Conservation (phyloP, 768 basidiomycete species). For the Amanita muscaria region DNA sequence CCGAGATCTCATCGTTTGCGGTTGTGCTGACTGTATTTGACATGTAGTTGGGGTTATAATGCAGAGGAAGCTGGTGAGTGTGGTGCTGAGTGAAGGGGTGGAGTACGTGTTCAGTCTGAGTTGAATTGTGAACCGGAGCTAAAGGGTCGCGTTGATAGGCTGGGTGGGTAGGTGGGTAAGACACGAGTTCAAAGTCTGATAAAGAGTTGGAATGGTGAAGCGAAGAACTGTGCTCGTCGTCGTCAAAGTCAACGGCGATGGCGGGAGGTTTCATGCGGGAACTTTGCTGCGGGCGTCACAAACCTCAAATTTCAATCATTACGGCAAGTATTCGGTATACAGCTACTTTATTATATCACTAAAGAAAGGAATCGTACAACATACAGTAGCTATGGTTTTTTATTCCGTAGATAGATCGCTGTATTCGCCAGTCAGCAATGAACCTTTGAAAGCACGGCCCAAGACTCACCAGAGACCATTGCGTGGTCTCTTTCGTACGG, state of each 20-base stretch:
- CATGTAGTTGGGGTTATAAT: conserved; percentile 33
- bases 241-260: conserved; percentile 55
- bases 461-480: conserved; percentile 77
- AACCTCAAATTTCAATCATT: too few relatives aligned
- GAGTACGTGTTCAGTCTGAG: conserved; percentile 11
- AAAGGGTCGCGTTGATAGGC: conserved; percentile 24
- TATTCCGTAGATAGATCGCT: conserved; percentile 20
- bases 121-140: too few relatives aligned
- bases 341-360: too few relatives aligned
- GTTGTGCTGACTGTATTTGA: conserved; percentile 11
- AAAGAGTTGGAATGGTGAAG: conserved; percentile 36
- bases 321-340: too few relatives aligned
- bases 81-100: neutral
- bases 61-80: conserved; percentile 33
- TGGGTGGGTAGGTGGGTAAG: conserved; percentile 41
- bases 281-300: too few relatives aligned
- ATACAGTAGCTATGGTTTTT: conserved; percentile 12
- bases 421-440: conserved; percentile 5
- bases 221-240: conserved; percentile 37
- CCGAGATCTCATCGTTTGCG: conserved; percentile 5
- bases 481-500: conserved; percentile 88
- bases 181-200: conserved; percentile 65
- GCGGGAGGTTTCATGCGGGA: conserved; percentile 48
- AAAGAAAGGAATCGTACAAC: conserved; percentile 1
- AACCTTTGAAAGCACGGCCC: too few relatives aligned